Base-by-base conservation (phyloP, 139 green algal species). In the Yamagishiella unicocca region DNA sequence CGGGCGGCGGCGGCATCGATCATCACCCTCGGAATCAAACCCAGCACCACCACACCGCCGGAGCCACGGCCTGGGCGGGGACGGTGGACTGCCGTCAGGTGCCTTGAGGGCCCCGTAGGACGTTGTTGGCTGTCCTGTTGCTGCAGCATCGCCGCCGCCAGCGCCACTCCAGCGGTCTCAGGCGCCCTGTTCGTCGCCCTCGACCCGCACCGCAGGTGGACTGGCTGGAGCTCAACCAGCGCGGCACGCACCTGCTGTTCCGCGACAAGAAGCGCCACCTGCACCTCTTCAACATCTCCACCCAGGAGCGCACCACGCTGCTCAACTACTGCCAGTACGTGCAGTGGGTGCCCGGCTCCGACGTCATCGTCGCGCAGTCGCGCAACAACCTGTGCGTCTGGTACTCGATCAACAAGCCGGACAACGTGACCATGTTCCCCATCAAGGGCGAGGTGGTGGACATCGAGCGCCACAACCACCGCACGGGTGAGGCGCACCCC, bases 331-430 rank as follows among this genome's bases (percentile, higher is more conserved):
- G 91, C 85, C 90, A 90, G 75, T 98, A 98, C 83, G 94, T 95
- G 66, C 95, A 97, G 92, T 98, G 96, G 96, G 95, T 97, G 37
- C 96, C 96, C 17, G 84, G 88, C 75, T 93, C 81, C 24, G 94
- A 97, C 81, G 95, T 97, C 25, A 91, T 98, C 19, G 95, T 98
- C 40, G 96, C 94, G 22, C 96, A 98, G 87, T 93, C 73, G 84
- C 86, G 93, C 35, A 82, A 87, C 78, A 96, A 94, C 84, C 85
- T 98, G 75, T 97, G 95, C 82, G 94, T 98, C 53, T 98, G 95
- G 96, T 98, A 97, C 90, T 93, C 67, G 71, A 92, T 97, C 71
- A 92, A 94, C 86, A 92, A 89, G 22, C 93, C 95, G 5, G 94
- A 97, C 84, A 90, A 91, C 37, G 87, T 92, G 25, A 93, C 92